Evolutionary conservation across 768 basidiomycete genomes (phyloP), one percentile per base, ranked within the genome.

Genomic region (Myochromella boudieri): DNA sequence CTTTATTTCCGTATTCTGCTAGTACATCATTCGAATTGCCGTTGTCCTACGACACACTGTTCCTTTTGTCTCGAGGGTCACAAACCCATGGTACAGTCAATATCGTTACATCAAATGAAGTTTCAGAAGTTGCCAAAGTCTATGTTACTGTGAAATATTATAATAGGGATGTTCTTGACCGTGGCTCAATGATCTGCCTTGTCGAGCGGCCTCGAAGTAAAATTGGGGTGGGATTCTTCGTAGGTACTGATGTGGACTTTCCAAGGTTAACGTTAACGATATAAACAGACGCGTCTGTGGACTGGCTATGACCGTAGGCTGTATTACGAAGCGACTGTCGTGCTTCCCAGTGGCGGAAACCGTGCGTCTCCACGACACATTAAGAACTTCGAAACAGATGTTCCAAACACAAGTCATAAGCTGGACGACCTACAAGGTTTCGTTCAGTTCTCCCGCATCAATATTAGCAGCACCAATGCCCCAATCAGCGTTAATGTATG

Each of bases 361-460:
- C 42, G 54, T 11, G 37, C 52, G 15, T 33, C 38, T 6, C 56
- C 60, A 11, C 59, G 68, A 4, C 42, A 53, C 2, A 67, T 83
- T 53, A 70, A 74, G 42, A 57, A 55, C 3, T 67, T 82, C 21
- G 65, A 70, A 46, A 79, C 78, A 3, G 58, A 67, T 27, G 45
- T 78, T 27, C 66, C 64, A 11, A 68, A 69, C 48, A 75, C 70
- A 33, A 43, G 36, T 27, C 72, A 80, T 17, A 47, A 51, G 9
- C 43, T 82, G 3, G 63, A 54, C 12, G 56, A 69, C 9, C 58
- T 79, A 12, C 52, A 51, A 18, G 52, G 60, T 20, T 57, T 59
- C 2, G 63, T 74, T 9, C 24, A 63, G 0, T 80, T 82, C 42
- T 60, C 66, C 3, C 43, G 42, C 0, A 51, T 81, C 21, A 55